Evolutionary conservation across 768 basidiomycete species (phyloP), one percentile per base, ranked within the genome.

Genomic region (Boletus rubescentipes): DNA sequence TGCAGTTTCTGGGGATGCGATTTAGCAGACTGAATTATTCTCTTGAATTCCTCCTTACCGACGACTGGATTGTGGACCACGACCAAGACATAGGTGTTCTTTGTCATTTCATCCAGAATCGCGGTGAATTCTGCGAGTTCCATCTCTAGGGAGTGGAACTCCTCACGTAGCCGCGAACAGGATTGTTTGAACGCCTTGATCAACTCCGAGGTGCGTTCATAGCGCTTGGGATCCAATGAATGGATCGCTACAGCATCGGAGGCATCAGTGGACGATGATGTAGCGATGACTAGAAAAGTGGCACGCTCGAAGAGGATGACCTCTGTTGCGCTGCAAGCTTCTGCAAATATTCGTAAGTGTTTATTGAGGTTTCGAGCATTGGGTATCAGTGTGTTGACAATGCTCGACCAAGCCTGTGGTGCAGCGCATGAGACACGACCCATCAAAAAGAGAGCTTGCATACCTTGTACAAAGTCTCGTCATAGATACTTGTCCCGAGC

Each of bases 231-330:
- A 51, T 85, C 78, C 52, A 92, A 76, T 51, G 78, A 69, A 46
- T 80, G 78, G 10, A 73, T 60, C 23, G 73, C 72, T 7, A 63
- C 48, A 31, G 73, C 68, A 23, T 65, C 63, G 31, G 74, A 64
- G 36, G 75, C 16, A 32, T 65, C 54, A 20, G 76, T 77, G 67
- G 66, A 79, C 62, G 71, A 81, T 20, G 89, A 89, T 3, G 90
- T 90, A 5, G 96, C 93, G 58, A 99, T 94, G 61, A 99, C 95
- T 49, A 99, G 88, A 76, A 98, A 98, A 31, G 97, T 98, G 9
- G 94, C 95, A 47, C 92, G 88, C 68, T 99, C 97, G 63, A 99
- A 98, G 37, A 98, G 83, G 63, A 98, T 87, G 53, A 93, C 92
- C 71, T 99, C 97, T 0, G 89, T 90, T 7, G 95, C 94, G 58